A percentile compares a stretch with the other conserved stretches of the same genome.
Conservation (phyloP, 1,284 basidiomycete genomes). For the Fomitopsis schrenkii region DNA sequence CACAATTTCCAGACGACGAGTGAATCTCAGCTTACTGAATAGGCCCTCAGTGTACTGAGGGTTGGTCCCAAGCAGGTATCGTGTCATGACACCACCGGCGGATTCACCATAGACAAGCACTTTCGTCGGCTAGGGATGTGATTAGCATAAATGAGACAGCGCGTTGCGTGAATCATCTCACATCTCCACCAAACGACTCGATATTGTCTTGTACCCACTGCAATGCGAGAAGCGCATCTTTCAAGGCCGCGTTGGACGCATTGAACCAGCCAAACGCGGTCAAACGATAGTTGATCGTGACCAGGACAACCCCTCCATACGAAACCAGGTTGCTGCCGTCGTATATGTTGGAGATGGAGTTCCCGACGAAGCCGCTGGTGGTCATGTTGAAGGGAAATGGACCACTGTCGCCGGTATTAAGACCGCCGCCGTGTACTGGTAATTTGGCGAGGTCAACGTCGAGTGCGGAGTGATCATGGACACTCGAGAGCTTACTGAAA, state of each 20-base stretch:
- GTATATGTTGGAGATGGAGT: conserved; percentile 11
- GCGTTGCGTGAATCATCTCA: background rate
- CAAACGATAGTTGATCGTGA: conserved; percentile 11
- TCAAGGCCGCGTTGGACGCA: conserved; percentile 11
- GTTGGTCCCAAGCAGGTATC: conserved; percentile 10
- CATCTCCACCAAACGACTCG: conserved; percentile 12
- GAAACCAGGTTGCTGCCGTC: conserved; percentile 13
- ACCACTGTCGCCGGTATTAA: conserved; percentile 13
- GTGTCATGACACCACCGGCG: conserved; percentile 10
- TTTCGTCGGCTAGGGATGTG: conserved; percentile 3
- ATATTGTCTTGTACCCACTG: conserved; percentile 14
- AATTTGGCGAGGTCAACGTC: background rate
- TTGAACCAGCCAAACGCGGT: conserved; percentile 14
- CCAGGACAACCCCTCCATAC: conserved; percentile 12
- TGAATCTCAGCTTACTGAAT: conserved; percentile 6
- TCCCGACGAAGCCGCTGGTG: conserved; percentile 10
- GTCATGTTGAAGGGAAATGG: conserved; percentile 13
- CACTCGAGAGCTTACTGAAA: conserved; percentile 6
- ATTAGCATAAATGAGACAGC: background rate
- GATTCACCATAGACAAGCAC: conserved; percentile 13
- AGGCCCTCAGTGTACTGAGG: conserved; percentile 10
- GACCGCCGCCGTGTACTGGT: conserved; percentile 11
- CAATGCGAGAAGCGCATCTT: conserved; percentile 9
- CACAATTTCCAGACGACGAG: background rate
- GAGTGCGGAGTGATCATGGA: background rate